Evolutionary conservation across 768 basidiomycete genomes (phyloP).

Genomic region (Rossbeevera mucosa): DNA sequence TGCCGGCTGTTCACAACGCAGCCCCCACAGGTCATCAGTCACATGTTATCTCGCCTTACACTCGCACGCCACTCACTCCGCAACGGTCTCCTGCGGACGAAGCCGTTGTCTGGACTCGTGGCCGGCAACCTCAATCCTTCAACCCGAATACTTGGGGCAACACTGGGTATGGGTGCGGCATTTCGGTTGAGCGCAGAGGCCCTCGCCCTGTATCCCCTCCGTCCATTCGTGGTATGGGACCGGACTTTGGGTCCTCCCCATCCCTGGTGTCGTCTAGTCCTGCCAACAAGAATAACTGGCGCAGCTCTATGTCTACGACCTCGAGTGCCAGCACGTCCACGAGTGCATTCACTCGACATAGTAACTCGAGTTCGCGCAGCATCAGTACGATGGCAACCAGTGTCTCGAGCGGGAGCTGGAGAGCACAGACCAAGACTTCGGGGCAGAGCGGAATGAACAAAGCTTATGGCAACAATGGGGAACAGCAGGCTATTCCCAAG

Average conservation of each 20-base stretch:
- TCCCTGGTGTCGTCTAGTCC: conserved; percentile 49
- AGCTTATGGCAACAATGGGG: conserved; percentile 14
- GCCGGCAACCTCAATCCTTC: conserved; percentile 36
- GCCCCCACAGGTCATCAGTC: conserved; percentile 10
- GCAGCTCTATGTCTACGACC: conserved; percentile 67
- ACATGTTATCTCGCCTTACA: conserved; percentile 20
- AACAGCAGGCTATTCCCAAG: conserved; percentile 42
- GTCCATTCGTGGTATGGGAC: conserved; percentile 51
- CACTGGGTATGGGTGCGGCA: conserved; percentile 11
- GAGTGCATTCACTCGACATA: conserved; percentile 75
- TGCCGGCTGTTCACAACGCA: conserved; percentile 6
- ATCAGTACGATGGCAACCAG: conserved; percentile 80
- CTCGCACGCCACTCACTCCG: conserved; percentile 28
- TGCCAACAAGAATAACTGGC: conserved; percentile 54
- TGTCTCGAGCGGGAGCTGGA: conserved; percentile 71
- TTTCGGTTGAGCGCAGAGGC: conserved; percentile 32
- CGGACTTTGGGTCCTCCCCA: conserved; percentile 49
- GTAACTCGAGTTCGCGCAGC: conserved; percentile 62
- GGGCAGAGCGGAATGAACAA: conserved; percentile 15
- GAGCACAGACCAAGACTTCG: conserved; percentile 37
- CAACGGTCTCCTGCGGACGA: conserved; percentile 38
- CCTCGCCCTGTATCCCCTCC: conserved; percentile 55
- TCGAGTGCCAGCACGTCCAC: conserved; percentile 66
- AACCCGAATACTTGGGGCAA: conserved; percentile 18
- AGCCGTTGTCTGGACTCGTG: conserved; percentile 45